Conservation (phyloP, 108 stramenopile species). For the Nannochloropsis granulata region DNA sequence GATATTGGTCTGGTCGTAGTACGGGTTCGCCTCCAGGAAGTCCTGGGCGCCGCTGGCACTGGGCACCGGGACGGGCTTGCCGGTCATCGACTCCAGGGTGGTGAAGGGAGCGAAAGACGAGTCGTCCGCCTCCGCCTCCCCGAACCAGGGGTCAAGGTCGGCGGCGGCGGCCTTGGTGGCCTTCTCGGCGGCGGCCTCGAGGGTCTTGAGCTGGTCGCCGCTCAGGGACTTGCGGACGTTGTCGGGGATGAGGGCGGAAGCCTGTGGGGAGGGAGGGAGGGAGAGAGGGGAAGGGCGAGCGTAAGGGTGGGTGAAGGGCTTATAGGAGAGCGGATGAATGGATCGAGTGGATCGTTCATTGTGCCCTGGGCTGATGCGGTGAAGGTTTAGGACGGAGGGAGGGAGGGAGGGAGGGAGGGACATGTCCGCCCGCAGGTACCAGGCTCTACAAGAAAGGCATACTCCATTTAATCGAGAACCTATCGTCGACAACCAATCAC, state of each 20-base stretch:
- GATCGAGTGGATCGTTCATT: no score
- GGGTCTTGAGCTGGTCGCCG: neutral
- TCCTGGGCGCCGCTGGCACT: slow-evolving; percentile 53
- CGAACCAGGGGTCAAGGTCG: neutral
- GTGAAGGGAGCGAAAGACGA: neutral
- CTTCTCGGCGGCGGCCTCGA: neutral
- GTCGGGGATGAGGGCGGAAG: neutral
- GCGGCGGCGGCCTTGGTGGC: neutral
- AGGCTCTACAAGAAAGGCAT: no score
- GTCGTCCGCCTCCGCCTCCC: neutral
- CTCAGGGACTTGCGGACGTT: neutral
- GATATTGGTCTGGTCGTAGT: slow-evolving; percentile 73
- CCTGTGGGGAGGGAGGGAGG: neutral
- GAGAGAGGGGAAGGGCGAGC: neutral
- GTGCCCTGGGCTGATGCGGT: no score
- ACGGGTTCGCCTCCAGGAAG: slow-evolving; percentile 88
- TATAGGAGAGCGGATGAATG: no score
- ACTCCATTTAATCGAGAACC: no score
- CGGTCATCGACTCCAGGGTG: neutral
- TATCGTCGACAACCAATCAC: no score
- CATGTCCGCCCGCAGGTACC: no score
- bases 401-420: neutral
- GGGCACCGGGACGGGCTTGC: neutral
- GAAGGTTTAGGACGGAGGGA: neutral
- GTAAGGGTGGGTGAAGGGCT: neutral